These are phyloP conservation scores for Furcasterigmium furcatum DNA, from an alignment of 2,329 filamentous ascomycete genomes.

Conservation along the genomic window DNA sequence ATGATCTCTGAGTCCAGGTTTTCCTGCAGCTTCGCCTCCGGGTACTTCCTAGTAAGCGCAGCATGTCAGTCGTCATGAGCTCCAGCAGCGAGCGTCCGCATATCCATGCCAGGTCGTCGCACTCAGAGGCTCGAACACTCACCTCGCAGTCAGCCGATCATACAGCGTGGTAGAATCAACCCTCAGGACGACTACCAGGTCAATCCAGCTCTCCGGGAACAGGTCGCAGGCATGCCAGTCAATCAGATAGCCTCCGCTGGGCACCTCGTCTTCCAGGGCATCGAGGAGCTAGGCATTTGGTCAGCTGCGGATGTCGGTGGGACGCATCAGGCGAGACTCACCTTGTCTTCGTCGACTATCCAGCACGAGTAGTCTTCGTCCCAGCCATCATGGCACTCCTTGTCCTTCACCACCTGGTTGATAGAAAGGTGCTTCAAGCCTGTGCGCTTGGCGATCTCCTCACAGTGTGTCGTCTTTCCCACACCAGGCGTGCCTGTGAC, in stretches of 20 bases:
- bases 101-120: no score
- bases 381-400: conserved; percentile 81
- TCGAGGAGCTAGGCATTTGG: conserved; percentile 67
- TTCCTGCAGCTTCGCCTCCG: conserved; percentile 85
- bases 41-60: conserved; percentile 58
- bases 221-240: conserved; percentile 98
- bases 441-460: conserved; percentile 71
- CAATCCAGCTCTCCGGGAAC: conserved; percentile 90
- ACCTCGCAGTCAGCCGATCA: conserved; percentile 77
- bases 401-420: conserved; percentile 89
- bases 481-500: conserved; percentile 94
- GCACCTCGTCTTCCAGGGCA: conserved; percentile 77
- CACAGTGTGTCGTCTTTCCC: conserved; percentile 91
- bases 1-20: conserved; percentile 98
- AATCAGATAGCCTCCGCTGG: conserved; percentile 79
- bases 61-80: no score
- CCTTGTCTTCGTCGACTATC: conserved; percentile 97
- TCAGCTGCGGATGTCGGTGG: no score
- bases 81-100: no score
- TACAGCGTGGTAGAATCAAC: conserved; percentile 79
- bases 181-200: conserved; percentile 87
- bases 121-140: no score
- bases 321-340: conserved; percentile 38
- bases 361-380: conserved; percentile 83
- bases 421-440: conserved; percentile 81